These are phyloP conservation scores for Curvularia sp. DNA, from an alignment of 2,329 filamentous ascomycete species.

Conservation along the genomic window DNA sequence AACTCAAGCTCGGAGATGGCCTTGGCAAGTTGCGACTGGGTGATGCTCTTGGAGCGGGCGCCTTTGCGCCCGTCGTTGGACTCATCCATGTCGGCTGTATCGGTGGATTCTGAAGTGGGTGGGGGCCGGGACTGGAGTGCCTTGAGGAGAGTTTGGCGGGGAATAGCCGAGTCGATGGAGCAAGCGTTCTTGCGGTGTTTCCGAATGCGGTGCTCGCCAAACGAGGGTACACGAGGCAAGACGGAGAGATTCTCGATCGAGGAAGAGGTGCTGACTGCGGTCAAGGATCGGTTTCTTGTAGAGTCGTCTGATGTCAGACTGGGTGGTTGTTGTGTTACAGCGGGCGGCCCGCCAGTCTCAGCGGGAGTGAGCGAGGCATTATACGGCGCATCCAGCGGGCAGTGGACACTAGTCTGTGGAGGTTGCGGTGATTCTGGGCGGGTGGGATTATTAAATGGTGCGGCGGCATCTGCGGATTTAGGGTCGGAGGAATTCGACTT, in stretches of 20 bases:
- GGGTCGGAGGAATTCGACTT: slow-evolving; percentile 40
- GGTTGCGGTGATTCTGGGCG: slow-evolving; percentile 37
- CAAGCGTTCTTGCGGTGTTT: slow-evolving; percentile 51
- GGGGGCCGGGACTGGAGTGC: slow-evolving; percentile 70
- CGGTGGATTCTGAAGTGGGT: slow-evolving; percentile 65
- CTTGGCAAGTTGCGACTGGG: slow-evolving; percentile 66
- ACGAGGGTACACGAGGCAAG: slow-evolving; percentile 44
- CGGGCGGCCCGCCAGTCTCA: slow-evolving; percentile 39
- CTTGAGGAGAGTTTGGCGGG: slow-evolving; percentile 83
- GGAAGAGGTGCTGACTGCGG: slow-evolving; percentile 39
- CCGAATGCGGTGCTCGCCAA: slow-evolving; percentile 47
- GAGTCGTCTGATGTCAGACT: slow-evolving; percentile 38
- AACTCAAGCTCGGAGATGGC: slow-evolving; percentile 62
- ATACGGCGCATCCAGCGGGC: slow-evolving; percentile 28
- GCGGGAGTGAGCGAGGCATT: slow-evolving; percentile 42
- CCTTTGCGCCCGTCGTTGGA: slow-evolving; percentile 43
- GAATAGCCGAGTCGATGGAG: slow-evolving; percentile 69
- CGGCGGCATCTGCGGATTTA: slow-evolving; percentile 41
- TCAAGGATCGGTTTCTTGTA: slow-evolving; percentile 27
- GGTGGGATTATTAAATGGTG: slow-evolving; percentile 36
- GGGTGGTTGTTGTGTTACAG: slow-evolving; percentile 26
- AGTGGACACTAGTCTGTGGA: slow-evolving; percentile 35
- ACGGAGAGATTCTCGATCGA: slow-evolving; percentile 47
- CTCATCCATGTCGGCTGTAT: slow-evolving; percentile 63
- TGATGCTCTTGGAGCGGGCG: slow-evolving; percentile 38